These are phyloP conservation scores for Ogataea pilisensis DNA, from an alignment of 805 yeast species.

Conservation along the genomic window DNA sequence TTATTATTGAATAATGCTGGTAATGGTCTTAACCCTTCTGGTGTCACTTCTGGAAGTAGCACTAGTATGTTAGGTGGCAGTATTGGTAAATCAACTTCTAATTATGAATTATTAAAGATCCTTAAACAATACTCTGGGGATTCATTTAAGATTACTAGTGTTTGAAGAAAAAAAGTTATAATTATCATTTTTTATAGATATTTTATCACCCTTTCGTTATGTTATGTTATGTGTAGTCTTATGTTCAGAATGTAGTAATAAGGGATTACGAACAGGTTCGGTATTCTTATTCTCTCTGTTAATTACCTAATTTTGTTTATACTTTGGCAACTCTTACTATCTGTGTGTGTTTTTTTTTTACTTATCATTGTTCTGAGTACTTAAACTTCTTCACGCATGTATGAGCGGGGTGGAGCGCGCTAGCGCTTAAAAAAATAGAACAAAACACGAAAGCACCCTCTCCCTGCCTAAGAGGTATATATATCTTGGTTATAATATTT, in stretches of 20 bases:
- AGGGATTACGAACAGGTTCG: not conserved
- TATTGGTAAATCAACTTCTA: conserved; percentile 17
- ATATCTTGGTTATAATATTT: too few relatives aligned
- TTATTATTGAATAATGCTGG: conserved; percentile 25
- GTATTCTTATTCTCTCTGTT: too few relatives aligned
- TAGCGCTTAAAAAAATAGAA: too few relatives aligned
- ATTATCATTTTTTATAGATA: not conserved
- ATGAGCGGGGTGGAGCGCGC: too few relatives aligned
- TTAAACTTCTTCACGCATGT: too few relatives aligned
- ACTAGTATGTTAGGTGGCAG: conserved; percentile 29
- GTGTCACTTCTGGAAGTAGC: not conserved
- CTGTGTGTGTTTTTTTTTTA: too few relatives aligned
- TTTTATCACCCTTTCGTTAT: not conserved
- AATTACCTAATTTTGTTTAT: too few relatives aligned
- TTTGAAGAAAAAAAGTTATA: conserved; percentile 2
- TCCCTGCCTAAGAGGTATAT: too few relatives aligned
- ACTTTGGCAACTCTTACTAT: too few relatives aligned
- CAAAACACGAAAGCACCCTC: too few relatives aligned
- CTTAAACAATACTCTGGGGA: conserved; percentile 20
- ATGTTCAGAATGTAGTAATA: not conserved
- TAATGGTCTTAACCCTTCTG: not conserved
- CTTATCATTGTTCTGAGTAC: too few relatives aligned
- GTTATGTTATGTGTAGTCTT: too few relatives aligned
- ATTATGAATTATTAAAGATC: conserved; percentile 21
- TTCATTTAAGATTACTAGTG: conserved; percentile 22